Conservation (phyloP, 805 yeast species). For the Hanseniaspora meyeri region DNA sequence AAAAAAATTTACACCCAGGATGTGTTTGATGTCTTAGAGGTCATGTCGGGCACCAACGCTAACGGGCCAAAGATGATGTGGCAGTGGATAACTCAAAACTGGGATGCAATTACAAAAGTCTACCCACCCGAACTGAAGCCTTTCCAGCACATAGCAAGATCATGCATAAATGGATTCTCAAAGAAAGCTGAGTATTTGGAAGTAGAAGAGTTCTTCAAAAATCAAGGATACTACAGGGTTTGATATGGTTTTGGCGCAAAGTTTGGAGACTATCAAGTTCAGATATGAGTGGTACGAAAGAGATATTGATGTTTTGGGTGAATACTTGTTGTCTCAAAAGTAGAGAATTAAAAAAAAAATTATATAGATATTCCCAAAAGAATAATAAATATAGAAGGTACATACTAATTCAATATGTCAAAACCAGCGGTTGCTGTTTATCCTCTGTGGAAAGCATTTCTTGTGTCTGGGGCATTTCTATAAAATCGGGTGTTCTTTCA, state of each 20-base stretch:
- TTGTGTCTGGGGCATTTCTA: not conserved
- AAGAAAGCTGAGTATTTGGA: conserved; percentile 39
- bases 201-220: conserved; percentile 39
- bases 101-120: conserved; percentile 52
- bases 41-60: conserved; percentile 48
- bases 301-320: conserved; percentile 36
- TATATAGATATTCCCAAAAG: too few relatives aligned
- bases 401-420: not conserved
- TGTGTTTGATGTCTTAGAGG: conserved; percentile 62
- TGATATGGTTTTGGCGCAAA: conserved; percentile 51
- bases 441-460: not conserved
- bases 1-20: conserved; percentile 59
- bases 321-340: conserved; percentile 27
- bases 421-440: not conserved
- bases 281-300: conserved; percentile 48
- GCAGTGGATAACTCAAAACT: conserved; percentile 62
- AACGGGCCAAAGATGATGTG: conserved; percentile 61
- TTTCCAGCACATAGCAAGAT: conserved; percentile 62
- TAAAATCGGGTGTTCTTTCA: not conserved
- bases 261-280: conserved; percentile 45
- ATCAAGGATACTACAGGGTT: conserved; percentile 48
- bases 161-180: conserved; percentile 51
- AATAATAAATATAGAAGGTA: not conserved
- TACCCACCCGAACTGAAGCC: conserved; percentile 73
- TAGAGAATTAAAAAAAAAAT: too few relatives aligned